Conservation (phyloP, 805 yeast genomes). For the Candida ficus region DNA sequence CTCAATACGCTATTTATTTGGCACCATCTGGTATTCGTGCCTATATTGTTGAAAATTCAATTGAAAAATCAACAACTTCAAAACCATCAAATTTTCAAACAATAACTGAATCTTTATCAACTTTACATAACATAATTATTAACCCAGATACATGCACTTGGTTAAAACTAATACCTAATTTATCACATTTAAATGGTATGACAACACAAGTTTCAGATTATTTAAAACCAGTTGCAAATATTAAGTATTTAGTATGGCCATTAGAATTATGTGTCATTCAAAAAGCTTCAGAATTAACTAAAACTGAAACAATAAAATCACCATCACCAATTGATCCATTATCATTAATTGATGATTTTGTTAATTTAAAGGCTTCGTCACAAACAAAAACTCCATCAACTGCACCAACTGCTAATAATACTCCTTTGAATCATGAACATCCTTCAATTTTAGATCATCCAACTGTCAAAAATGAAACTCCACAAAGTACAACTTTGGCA, state of each 20-base stretch:
- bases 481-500: neutral
- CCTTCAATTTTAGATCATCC: conserved; percentile 5
- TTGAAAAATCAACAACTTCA: conserved; percentile 31
- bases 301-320: neutral
- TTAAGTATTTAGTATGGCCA: conserved; percentile 69
- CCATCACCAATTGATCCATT: conserved; percentile 26
- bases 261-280: conserved; percentile 60
- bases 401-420: conserved; percentile 22
- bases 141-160: conserved; percentile 32
- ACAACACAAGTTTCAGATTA: conserved; percentile 59
- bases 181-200: conserved; percentile 62
- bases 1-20: conserved; percentile 38
- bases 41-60: conserved; percentile 31
- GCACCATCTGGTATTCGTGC: conserved; percentile 55
- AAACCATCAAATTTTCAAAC: conserved; percentile 38
- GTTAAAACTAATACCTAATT: conserved; percentile 65
- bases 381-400: conserved; percentile 32
- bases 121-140: conserved; percentile 29
- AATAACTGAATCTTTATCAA: conserved; percentile 31
- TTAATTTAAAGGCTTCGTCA: conserved; percentile 33
- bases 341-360: conserved; percentile 34
- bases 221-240: conserved; percentile 44
- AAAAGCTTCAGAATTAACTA: conserved; percentile 16
- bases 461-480: conserved; percentile 3
- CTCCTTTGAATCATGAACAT: conserved; percentile 16